Evolutionary conservation across 805 yeast genomes (phyloP).

Genomic region (Saturnispora kantuleensis): DNA sequence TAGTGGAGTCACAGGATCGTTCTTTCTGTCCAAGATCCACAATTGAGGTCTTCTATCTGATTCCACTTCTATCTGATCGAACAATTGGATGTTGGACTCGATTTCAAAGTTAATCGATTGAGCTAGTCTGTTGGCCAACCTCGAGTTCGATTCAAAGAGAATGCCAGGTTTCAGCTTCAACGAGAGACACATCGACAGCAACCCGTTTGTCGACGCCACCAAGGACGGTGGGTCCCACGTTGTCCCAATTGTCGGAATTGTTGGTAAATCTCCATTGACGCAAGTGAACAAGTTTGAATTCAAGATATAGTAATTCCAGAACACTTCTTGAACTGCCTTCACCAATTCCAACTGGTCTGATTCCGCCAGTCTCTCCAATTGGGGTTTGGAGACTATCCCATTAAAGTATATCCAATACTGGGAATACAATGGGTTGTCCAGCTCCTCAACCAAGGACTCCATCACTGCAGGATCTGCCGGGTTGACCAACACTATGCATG

Average conservation of each 20-base stretch:
- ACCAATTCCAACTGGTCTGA: constrained; percentile 81
- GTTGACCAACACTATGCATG: constrained; percentile 62
- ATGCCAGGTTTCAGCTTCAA: constrained; percentile 71
- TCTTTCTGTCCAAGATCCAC: constrained; percentile 69
- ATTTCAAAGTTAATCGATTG: constrained; percentile 52
- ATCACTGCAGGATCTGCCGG: constrained; percentile 64
- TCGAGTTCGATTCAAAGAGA: constrained; percentile 64
- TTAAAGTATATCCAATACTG: constrained; percentile 71
- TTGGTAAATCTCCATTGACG: constrained; percentile 19
- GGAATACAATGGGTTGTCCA: constrained; percentile 69
- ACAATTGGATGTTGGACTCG: constrained; percentile 47
- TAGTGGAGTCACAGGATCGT: constrained; percentile 90
- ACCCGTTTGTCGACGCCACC: constrained; percentile 30
- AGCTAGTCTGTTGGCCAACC: constrained; percentile 56
- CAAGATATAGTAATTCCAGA: constrained; percentile 71
- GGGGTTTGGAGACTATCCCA: constrained; percentile 63
- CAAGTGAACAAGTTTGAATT: constrained; percentile 51
- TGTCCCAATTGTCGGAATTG: constrained; percentile 13
- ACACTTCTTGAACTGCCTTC: constrained; percentile 66
- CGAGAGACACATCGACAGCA: constrained; percentile 56
- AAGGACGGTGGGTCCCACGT: constrained; percentile 41
- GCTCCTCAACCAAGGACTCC: constrained; percentile 50
- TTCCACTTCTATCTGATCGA: constrained; percentile 48
- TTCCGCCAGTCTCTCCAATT: constrained; percentile 81
- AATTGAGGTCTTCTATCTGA: constrained; percentile 63